Conservation (phyloP, 768 basidiomycete species). For the Boletus rubroflammeus region DNA sequence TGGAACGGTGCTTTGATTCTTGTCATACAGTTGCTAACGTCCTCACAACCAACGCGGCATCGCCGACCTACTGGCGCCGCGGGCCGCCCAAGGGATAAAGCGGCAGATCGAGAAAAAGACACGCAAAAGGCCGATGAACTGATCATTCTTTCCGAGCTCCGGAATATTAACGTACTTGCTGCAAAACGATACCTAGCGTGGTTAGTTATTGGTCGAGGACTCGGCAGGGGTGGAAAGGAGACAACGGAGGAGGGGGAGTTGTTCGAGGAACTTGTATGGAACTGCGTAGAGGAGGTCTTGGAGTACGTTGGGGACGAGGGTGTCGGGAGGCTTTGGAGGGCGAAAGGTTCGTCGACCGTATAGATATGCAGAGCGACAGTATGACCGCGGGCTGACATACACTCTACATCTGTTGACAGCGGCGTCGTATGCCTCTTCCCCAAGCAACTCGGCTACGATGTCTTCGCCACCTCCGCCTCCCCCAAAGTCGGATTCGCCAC, state of each 20-base stretch:
- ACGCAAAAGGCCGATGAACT: slow-evolving; percentile 24
- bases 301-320: slow-evolving; percentile 46
- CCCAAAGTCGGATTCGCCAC: slow-evolving; percentile 5
- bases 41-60: slow-evolving; percentile 14
- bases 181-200: slow-evolving; percentile 77
- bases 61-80: slow-evolving; percentile 19
- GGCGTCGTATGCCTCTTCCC: slow-evolving; percentile 48
- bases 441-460: slow-evolving; percentile 2
- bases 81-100: slow-evolving; percentile 21
- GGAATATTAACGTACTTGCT: slow-evolving; percentile 34
- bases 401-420: slow-evolving; percentile 32
- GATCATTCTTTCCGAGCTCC: slow-evolving; percentile 28
- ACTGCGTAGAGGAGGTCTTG: slow-evolving; percentile 53
- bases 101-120: slow-evolving; percentile 22
- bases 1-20: neutral
- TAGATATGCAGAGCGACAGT: neutral
- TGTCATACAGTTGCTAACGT: slow-evolving; percentile 20
- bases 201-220: slow-evolving; percentile 64
- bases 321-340: slow-evolving; percentile 62
- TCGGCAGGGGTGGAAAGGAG: slow-evolving; percentile 24
- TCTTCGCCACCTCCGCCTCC: slow-evolving; percentile 10
- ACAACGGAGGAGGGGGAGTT: slow-evolving; percentile 34
- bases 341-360: slow-evolving; percentile 49
- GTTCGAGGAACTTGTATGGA: slow-evolving; percentile 61
- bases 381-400: neutral